phyloP scores from a whole-genome alignment of 2,329 filamentous ascomycete genomes.

The Ophiostoma himal-ulmi region DNA sequence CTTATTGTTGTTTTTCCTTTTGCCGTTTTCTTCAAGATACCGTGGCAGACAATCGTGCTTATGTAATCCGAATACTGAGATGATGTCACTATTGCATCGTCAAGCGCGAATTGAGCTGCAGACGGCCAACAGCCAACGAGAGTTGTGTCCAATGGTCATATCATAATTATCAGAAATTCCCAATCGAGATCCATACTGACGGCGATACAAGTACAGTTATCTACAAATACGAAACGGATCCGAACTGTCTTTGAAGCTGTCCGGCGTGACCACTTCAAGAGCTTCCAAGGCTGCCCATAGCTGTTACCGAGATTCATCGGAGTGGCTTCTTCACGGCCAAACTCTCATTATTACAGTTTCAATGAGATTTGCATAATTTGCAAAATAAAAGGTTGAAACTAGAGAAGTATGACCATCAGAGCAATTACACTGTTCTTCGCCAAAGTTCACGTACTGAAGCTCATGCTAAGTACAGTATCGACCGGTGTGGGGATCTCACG shows the following conservation, averaged over 20 bases:
- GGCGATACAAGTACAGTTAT: neutral
- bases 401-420: too few relatives aligned
- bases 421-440: neutral
- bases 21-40: too few relatives aligned
- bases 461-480: conserved; percentile 2
- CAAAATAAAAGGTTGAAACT: too few relatives aligned
- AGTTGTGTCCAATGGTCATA: neutral
- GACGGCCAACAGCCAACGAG: neutral
- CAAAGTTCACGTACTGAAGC: neutral
- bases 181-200: neutral
- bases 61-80: neutral
- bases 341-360: too few relatives aligned
- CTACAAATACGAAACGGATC: neutral
- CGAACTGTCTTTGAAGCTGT: neutral
- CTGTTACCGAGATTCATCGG: neutral
- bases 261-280: neutral
- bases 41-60: neutral
- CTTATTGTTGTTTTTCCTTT: too few relatives aligned
- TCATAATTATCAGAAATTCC: neutral
- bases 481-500: conserved; percentile 4
- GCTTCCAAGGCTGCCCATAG: neutral
- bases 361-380: too few relatives aligned
- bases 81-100: neutral
- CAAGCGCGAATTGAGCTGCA: neutral
- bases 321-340: too few relatives aligned